Conservation (phyloP, 2,329 filamentous ascomycete species). For the Camptophora hylomeconis region DNA sequence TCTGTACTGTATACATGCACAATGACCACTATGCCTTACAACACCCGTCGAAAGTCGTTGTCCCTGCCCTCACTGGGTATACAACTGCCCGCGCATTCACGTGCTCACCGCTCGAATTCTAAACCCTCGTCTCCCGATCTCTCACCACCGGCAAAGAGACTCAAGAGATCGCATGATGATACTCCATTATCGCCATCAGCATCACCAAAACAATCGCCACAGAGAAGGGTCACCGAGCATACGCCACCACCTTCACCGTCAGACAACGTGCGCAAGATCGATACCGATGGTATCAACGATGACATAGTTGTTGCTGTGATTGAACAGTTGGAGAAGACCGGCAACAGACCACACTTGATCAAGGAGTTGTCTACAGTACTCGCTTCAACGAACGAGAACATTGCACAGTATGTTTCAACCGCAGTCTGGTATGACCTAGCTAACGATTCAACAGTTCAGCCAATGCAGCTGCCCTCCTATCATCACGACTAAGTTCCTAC, state of each 20-base stretch:
- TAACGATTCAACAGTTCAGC: conserved; percentile 56
- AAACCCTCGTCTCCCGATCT: conserved; percentile 48
- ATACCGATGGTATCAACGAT: conserved; percentile 77
- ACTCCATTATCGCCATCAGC: conserved; percentile 11
- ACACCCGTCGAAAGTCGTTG: conserved; percentile 90
- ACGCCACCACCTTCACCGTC: conserved; percentile 69
- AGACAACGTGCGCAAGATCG: conserved; percentile 43
- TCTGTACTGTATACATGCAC: conserved; percentile 8
- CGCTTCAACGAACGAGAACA: conserved; percentile 60
- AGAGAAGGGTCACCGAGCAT: conserved; percentile 37
- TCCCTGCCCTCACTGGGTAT: conserved; percentile 89
- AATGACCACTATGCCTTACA: conserved; percentile 66
- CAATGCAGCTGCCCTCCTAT: conserved; percentile 90
- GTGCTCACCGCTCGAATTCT: conserved; percentile 44
- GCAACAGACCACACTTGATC: conserved; percentile 84
- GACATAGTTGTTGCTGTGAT: conserved; percentile 90
- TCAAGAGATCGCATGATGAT: conserved; percentile 62
- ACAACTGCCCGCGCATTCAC: conserved; percentile 53
- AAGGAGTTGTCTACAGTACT: conserved; percentile 82
- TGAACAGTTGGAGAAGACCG: conserved; percentile 73
- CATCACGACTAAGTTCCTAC: conserved; percentile 78
- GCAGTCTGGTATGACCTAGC: conserved; percentile 7
- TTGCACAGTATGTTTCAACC: conserved; percentile 66
- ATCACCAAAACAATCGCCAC: conserved; percentile 8
- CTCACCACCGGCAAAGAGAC: conserved; percentile 49